Evolutionary conservation across 176 grass and related monocot genomes (phyloP).

Genomic region (Raddia guianensis): DNA sequence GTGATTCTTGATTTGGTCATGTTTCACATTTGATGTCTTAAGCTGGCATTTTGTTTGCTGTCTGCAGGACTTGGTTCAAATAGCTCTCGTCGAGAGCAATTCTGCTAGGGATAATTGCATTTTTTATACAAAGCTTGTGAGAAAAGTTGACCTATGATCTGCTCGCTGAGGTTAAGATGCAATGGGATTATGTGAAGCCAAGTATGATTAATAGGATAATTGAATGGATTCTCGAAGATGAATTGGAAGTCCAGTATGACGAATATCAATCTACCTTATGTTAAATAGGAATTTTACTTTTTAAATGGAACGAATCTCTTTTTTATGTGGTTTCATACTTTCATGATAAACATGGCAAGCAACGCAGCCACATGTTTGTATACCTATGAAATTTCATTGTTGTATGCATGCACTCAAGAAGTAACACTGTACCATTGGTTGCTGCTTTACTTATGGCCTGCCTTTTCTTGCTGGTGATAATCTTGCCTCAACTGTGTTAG

Average conservation of each 20-base stretch:
- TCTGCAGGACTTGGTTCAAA: conserved; percentile 79
- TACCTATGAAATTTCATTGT: background rate
- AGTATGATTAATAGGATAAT: background rate
- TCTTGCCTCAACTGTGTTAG: no score
- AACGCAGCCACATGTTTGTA: background rate
- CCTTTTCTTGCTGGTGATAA: no score
- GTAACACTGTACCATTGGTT: no score
- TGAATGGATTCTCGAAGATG: no score
- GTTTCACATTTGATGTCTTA: no score
- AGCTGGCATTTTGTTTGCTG: no score
- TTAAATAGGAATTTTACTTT: conserved; percentile 7
- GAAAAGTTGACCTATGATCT: conserved; percentile 54
- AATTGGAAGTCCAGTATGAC: background rate
- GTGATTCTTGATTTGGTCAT: no score
- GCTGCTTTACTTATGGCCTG: no score
- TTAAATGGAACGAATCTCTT: background rate
- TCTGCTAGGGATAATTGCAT: conserved; percentile 89
- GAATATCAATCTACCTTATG: conserved; percentile 1
- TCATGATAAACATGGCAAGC: background rate
- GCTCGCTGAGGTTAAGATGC: background rate
- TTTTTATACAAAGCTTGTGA: conserved; percentile 84
- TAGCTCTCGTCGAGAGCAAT: conserved; percentile 88
- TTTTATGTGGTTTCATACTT: background rate
- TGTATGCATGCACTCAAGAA: background rate
- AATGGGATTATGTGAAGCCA: background rate